These are phyloP conservation scores for Blastomyces parvus DNA, from an alignment of 2,329 filamentous ascomycete species.

Conservation along the genomic window DNA sequence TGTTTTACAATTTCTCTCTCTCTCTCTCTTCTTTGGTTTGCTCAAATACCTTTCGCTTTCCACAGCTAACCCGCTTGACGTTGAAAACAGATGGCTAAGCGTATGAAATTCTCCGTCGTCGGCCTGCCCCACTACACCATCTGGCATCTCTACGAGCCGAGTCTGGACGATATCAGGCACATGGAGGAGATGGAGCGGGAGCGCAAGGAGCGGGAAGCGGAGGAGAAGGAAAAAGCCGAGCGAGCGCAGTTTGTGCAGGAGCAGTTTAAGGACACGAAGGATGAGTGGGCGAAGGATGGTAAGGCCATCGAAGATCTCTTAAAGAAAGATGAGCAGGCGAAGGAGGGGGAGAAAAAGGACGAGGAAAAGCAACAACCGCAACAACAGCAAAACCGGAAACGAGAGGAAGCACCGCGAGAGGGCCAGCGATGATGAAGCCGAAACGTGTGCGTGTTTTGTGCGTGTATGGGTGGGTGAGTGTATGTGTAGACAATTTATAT, in stretches of 20 bases:
- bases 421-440: background rate
- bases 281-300: constrained; percentile 88
- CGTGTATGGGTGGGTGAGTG: too few species aligned
- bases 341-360: constrained; percentile 1
- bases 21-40: constrained; percentile 6
- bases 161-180: constrained; percentile 88
- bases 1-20: background rate
- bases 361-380: constrained; percentile 12
- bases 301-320: constrained; percentile 62
- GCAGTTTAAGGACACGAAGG: constrained; percentile 64
- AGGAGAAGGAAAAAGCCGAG: constrained; percentile 65
- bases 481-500: constrained; percentile 1
- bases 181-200: constrained; percentile 99
- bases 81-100: constrained; percentile 71
- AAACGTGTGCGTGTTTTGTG: background rate
- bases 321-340: constrained; percentile 44
- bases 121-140: constrained; percentile 96
- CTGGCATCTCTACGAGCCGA: constrained; percentile 99
- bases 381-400: background rate
- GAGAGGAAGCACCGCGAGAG: background rate
- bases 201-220: constrained; percentile 65
- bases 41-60: background rate
- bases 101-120: constrained; percentile 91
- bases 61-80: constrained; percentile 14
- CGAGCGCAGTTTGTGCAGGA: constrained; percentile 69